Evolutionary conservation across 345 rosid genomes (phyloP), one percentile per base, ranked within the genome.

Genomic region (Cardamine resedifolia): DNA sequence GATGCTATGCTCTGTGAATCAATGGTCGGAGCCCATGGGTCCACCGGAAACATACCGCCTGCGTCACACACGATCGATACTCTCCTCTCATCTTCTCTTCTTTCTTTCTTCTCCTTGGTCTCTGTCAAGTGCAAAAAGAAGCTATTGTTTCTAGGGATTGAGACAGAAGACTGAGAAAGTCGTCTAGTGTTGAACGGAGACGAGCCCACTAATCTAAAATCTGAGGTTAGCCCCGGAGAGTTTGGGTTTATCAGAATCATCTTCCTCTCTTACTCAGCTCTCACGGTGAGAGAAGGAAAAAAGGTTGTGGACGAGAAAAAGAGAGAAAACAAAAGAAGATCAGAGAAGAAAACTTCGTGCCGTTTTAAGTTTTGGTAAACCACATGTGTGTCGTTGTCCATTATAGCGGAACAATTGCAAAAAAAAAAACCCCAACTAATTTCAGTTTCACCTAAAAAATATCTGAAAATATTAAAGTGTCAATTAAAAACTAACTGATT

Each of bases 1-100:
- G 97, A 78, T 58, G 96, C 95, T 64, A 87, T 79, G 83, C 96
- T 89, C 81, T 88, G 75, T 24, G 95, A 86, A 68, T 89, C 97
- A 69, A 87, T 80, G 76, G 73, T 80, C 8, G 92, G 97, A 41
- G 92, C 86, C 97, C 98, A 90, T 61, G 96, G 88, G 64, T 93
- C 97, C 49, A 90, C 96, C 0, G 96, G 94, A 26, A 90, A 70
- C 33, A 89, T 59, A 81, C 82, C 71, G 1, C 82, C 83, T 82
- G 81, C 80, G 14, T 79, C 75, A 48, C 90, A 81, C 55, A 80
- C 83, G 19, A 76, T 59, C 30, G 65, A 71, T 57, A 77, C 74
- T 67, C 78, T 81, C 47, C 73, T 51, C 24, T 55, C 21, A 43
- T 44, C 38, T 44, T 52, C 21, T 64, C 72, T 45, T 71, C 33